Evolutionary conservation across 192 early-diverging fungal genomes (phyloP).

Genomic region (Rhizophlyctis rosea): DNA sequence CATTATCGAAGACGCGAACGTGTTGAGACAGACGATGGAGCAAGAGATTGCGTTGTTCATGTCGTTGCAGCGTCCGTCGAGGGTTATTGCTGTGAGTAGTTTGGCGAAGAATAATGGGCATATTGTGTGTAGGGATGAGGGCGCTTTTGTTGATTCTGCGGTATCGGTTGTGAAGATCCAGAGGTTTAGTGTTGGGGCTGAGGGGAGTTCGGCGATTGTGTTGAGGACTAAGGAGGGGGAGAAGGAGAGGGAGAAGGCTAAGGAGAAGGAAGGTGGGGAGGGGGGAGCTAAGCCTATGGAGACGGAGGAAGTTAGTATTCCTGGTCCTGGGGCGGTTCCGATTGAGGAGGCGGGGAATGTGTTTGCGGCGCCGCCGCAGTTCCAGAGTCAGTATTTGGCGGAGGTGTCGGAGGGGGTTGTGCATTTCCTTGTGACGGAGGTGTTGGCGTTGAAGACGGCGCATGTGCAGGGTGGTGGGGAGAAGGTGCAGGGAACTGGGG

Average conservation of each 20-base stretch:
- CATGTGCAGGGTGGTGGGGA: neutral
- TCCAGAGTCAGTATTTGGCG: slow-evolving; percentile 42
- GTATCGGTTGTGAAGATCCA: slow-evolving; percentile 62
- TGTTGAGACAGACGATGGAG: slow-evolving; percentile 68
- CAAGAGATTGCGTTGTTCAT: slow-evolving; percentile 75
- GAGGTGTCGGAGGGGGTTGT: slow-evolving; percentile 52
- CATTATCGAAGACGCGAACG: slow-evolving; percentile 68
- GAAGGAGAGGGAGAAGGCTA: slow-evolving; percentile 14
- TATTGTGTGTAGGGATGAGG: slow-evolving; percentile 65
- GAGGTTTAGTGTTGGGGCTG: no score
- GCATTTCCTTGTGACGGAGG: slow-evolving; percentile 52
- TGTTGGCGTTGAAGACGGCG: slow-evolving; percentile 32
- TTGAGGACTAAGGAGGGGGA: slow-evolving; percentile 28
- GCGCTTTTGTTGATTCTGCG: slow-evolving; percentile 64
- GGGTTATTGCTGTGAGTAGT: slow-evolving; percentile 62
- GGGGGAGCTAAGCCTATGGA: neutral
- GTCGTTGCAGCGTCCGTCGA: slow-evolving; percentile 56
- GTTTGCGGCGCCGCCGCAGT: slow-evolving; percentile 11
- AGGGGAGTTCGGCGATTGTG: slow-evolving; percentile 60
- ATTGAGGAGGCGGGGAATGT: slow-evolving; percentile 26
- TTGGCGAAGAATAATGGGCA: slow-evolving; percentile 67
- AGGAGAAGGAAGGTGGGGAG: slow-evolving; percentile 4
- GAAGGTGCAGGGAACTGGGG: no score
- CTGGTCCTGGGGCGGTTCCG: slow-evolving; percentile 21
- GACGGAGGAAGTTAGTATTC: slow-evolving; percentile 18